Base-by-base conservation (phyloP, 345 rosid species). In the Euphorbia pulcherrima region DNA sequence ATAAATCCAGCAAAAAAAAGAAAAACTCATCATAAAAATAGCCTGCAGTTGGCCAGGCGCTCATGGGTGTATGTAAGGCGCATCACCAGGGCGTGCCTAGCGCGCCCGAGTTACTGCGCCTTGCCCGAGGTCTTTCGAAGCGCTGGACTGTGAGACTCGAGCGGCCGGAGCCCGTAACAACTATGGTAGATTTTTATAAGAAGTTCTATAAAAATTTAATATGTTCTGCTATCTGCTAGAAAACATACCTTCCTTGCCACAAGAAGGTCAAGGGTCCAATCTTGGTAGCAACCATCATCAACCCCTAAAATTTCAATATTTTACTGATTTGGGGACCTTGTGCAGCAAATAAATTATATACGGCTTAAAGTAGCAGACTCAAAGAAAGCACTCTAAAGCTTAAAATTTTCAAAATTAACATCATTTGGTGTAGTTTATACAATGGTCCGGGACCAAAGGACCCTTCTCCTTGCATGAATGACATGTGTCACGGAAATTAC, bases 231-330 rank as follows among this genome's bases (percentile, higher is more conserved):
- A 30, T 33, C 37, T 37, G 52, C 71, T 61, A 5, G 23, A 52
- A n/a, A 50, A 44, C 30, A 12, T 62, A 90, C 97, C 97, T 94
- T 94, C 82, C 74, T 80, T 18, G 95, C 88, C 63, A 88, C 89
- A 21, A 79, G 82, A 84, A 91, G 90, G 77, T 91, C 96, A 47
- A 72, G 89, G 76, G 83, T 85, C 99, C 99, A 89, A 81, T 94
- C 97, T 68, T 8, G 55, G 79, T 91, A 94, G 68, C 97, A 94
- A 48, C 96, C 96, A 51, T 84, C 97, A 61, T 85, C 90, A 81
- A 81, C 65, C 66, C 96, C 97, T 94, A 71, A 13, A 59, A 50
- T 41, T 41, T 58, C 72, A 72, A 66, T n/a, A 50, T 18, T 33
- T 67, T 21, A 39, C 54, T 57, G 41, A 56, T 41, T 61, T 20